phyloP scores from a whole-genome alignment of 768 basidiomycete genomes.

The Amanita polypyramis region DNA sequence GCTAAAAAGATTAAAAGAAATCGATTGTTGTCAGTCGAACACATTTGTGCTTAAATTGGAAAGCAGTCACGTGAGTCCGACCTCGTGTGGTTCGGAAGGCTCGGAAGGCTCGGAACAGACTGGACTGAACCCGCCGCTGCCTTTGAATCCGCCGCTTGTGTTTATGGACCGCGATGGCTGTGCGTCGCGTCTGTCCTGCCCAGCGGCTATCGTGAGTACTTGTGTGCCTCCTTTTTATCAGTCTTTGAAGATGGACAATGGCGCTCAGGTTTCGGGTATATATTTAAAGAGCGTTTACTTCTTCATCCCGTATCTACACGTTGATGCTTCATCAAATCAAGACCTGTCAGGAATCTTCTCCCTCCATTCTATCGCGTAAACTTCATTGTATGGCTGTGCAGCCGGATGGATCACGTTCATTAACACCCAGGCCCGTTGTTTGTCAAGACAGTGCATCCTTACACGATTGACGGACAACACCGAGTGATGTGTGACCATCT shows the following conservation, averaged over 20 bases:
- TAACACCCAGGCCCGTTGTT: not conserved
- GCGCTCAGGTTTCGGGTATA: not conserved
- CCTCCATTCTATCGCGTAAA: not conserved
- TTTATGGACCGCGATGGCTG: too few species aligned
- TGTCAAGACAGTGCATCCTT: not conserved
- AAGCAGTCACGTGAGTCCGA: not conserved
- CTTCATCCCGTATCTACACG: not conserved
- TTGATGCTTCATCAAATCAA: constrained; percentile 5
- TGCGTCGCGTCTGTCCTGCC: too few species aligned
- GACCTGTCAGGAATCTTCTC: constrained; percentile 2
- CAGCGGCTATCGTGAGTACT: not conserved
- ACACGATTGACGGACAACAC: not conserved
- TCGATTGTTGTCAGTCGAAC: constrained; percentile 1
- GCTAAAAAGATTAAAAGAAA: not conserved
- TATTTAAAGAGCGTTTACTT: constrained; percentile 2
- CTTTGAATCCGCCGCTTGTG: not conserved
- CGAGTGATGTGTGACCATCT: constrained; percentile 2
- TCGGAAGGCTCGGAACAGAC: too few species aligned
- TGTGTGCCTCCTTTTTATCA: not conserved
- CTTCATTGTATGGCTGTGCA: constrained; percentile 6
- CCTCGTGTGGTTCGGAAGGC: not conserved
- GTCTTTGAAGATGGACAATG: not conserved
- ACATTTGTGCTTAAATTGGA: constrained; percentile 7
- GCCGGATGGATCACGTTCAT: not conserved
- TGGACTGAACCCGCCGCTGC: too few species aligned